Percentiles rank a stretch among this genome's conserved stretches.
These are phyloP conservation scores for Macadamia integrifolia DNA, from an alignment of 164 flowering plant genomes.

Conservation along the genomic window DNA sequence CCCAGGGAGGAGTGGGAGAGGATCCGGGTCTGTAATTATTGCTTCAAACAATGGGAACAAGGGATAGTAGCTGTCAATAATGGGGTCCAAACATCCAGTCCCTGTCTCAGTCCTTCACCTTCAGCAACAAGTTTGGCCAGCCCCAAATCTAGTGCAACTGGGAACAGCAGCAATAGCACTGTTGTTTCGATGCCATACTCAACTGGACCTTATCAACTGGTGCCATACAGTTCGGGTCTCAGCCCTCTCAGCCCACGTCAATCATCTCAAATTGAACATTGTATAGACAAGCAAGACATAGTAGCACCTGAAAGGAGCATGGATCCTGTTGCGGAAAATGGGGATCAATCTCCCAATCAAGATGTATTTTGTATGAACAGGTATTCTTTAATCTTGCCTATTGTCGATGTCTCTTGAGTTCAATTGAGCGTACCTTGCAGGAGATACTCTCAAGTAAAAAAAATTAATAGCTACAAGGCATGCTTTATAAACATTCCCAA, in stretches of 20 bases:
- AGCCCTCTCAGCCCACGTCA: slow-evolving; percentile 44
- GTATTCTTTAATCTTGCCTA: slow-evolving; percentile 23
- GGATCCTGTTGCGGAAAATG: slow-evolving; percentile 24
- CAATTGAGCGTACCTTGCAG: too few relatives aligned
- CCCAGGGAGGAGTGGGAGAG: slow-evolving; percentile 56
- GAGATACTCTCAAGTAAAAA: too few relatives aligned
- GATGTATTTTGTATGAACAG: slow-evolving; percentile 51
- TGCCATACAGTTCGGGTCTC: slow-evolving; percentile 27
- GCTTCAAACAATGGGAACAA: slow-evolving; percentile 75
- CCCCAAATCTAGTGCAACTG: slow-evolving; percentile 55
- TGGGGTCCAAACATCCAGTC: slow-evolving; percentile 34
- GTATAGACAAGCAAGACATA: slow-evolving; percentile 32
- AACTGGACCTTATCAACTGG: slow-evolving; percentile 47
- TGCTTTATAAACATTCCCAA: too few relatives aligned
- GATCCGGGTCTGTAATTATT: slow-evolving; percentile 79
- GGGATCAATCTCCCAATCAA: slow-evolving; percentile 33
- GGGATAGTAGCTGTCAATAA: slow-evolving; percentile 34
- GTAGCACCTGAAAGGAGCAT: slow-evolving; percentile 27
- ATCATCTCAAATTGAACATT: slow-evolving; percentile 34
- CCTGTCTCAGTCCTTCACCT: slow-evolving; percentile 51
- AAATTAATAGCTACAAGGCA: too few relatives aligned
- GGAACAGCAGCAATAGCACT: slow-evolving; percentile 44
- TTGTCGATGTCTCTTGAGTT: neutral
- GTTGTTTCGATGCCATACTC: slow-evolving; percentile 50
- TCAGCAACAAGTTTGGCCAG: slow-evolving; percentile 71